Evolutionary conservation across 371 early-diverging fungal genomes (phyloP).

Genomic region (Umbelopsis sp.): DNA sequence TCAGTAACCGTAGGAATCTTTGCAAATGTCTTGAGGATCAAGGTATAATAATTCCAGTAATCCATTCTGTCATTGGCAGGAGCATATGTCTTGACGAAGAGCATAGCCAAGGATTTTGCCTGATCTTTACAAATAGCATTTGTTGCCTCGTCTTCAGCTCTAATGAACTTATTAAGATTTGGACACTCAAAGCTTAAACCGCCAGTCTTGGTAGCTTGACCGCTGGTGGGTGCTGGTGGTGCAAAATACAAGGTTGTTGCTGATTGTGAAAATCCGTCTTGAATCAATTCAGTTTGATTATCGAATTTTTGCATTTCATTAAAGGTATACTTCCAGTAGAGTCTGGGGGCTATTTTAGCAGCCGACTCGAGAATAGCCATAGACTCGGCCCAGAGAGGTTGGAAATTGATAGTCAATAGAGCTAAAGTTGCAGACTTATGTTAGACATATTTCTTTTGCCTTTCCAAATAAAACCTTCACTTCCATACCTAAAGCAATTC

Average conservation of each 20-base stretch:
- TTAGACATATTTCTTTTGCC: not conserved
- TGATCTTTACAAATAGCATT: slow-evolving; percentile 40
- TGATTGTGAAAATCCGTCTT: slow-evolving; percentile 54
- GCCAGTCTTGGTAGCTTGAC: slow-evolving; percentile 53
- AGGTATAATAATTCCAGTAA: slow-evolving; percentile 75
- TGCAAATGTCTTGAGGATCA: slow-evolving; percentile 69
- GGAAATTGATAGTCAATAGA: slow-evolving; percentile 75
- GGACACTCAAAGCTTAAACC: slow-evolving; percentile 63
- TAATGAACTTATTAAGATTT: slow-evolving; percentile 45
- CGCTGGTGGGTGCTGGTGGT: slow-evolving; percentile 25
- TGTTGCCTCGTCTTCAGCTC: slow-evolving; percentile 41
- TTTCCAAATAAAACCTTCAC: not conserved
- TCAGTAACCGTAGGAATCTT: slow-evolving; percentile 74
- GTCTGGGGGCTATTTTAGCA: slow-evolving; percentile 53
- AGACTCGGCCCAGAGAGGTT: slow-evolving; percentile 85
- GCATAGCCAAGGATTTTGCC: slow-evolving; percentile 40
- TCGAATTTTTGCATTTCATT: slow-evolving; percentile 60
- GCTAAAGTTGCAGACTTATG: slow-evolving; percentile 29
- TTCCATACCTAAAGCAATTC: slow-evolving; percentile 62
- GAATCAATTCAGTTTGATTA: slow-evolving; percentile 58
- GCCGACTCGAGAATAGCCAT: slow-evolving; percentile 59
- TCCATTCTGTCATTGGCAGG: slow-evolving; percentile 66
- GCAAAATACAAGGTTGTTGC: slow-evolving; percentile 31
- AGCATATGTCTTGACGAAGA: slow-evolving; percentile 47
- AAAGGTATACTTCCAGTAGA: slow-evolving; percentile 69